Evolutionary conservation across 2,329 filamentous ascomycete species (phyloP).

Genomic region (Sporothrix inflata): DNA sequence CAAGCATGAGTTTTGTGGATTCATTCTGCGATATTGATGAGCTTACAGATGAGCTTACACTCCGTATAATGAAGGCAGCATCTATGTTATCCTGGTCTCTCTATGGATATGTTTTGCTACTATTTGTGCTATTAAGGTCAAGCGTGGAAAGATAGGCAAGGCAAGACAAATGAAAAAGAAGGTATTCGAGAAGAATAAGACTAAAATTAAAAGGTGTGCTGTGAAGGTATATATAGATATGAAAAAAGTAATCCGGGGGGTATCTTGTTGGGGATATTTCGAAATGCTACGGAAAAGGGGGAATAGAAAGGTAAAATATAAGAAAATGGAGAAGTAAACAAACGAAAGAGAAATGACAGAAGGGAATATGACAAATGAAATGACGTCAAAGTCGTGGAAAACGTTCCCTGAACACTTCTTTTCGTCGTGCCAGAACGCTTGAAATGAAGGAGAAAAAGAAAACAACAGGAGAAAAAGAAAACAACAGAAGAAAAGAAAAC

Average conservation of each 20-base stretch:
- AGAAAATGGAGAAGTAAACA: background rate
- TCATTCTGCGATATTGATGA: too few relatives aligned
- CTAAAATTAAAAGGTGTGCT: background rate
- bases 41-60: too few relatives aligned
- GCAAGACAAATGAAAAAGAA: background rate
- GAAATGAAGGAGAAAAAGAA: background rate
- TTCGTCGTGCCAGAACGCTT: background rate
- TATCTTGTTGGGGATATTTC: slow-evolving; percentile 20
- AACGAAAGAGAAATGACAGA: slow-evolving; percentile 28
- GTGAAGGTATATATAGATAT: slow-evolving; percentile 15
- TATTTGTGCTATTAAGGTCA: too few relatives aligned
- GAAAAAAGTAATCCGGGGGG: slow-evolving; percentile 13
- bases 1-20: too few relatives aligned
- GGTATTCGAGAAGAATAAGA: background rate
- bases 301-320: background rate
- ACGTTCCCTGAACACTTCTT: background rate
- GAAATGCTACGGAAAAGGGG: background rate
- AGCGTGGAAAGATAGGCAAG: too few relatives aligned
- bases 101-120: too few relatives aligned
- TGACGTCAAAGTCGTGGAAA: background rate
- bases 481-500: slow-evolving; percentile 22
- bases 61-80: too few relatives aligned
- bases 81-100: too few relatives aligned
- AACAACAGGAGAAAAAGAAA: slow-evolving; percentile 18
- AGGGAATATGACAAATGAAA: slow-evolving; percentile 10